Percentiles rank a stretch among this genome's conserved stretches.
phyloP scores from a whole-genome alignment of 2,329 filamentous ascomycete genomes.

The Hypoxylon sp. region DNA sequence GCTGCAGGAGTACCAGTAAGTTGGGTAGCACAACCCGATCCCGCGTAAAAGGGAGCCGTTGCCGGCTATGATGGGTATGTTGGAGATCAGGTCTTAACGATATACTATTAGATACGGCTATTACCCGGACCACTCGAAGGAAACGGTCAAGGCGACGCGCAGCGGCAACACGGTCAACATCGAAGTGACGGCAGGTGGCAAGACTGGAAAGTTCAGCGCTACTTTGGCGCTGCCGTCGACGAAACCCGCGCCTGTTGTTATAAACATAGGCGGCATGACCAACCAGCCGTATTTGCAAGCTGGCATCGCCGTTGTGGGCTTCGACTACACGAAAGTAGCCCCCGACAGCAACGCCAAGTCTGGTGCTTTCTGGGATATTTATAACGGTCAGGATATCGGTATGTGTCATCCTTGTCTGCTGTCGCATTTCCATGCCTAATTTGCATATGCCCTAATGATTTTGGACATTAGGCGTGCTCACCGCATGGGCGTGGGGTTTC shows the following conservation, averaged over 20 bases:
- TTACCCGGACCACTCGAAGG: conserved; percentile 64
- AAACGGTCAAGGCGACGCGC: conserved; percentile 63
- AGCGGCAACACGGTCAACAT: conserved; percentile 62
- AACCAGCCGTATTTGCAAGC: conserved; percentile 62
- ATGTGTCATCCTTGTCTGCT: conserved; percentile 24
- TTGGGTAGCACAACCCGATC: neutral
- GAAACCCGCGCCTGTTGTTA: conserved; percentile 62
- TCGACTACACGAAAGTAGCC: conserved; percentile 64
- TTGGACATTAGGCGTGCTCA: conserved; percentile 60
- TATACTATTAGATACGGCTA: conserved; percentile 55
- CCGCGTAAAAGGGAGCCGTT: too few species aligned
- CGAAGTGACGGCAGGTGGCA: conserved; percentile 59
- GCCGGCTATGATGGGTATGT: too few species aligned
- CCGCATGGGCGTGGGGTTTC: conserved; percentile 70
- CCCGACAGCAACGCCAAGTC: conserved; percentile 65
- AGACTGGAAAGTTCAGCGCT: conserved; percentile 61
- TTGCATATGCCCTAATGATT: neutral
- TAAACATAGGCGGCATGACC: conserved; percentile 66
- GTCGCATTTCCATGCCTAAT: neutral
- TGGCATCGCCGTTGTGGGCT: conserved; percentile 65
- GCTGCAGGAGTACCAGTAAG: conserved; percentile 66
- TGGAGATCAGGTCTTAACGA: conserved; percentile 1
- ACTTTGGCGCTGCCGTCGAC: conserved; percentile 58
- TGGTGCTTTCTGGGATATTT: conserved; percentile 65
- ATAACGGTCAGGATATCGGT: conserved; percentile 65